These are phyloP conservation scores for Venturiaceae sp. DNA, from an alignment of 2,329 filamentous ascomycete species.

Conservation along the genomic window DNA sequence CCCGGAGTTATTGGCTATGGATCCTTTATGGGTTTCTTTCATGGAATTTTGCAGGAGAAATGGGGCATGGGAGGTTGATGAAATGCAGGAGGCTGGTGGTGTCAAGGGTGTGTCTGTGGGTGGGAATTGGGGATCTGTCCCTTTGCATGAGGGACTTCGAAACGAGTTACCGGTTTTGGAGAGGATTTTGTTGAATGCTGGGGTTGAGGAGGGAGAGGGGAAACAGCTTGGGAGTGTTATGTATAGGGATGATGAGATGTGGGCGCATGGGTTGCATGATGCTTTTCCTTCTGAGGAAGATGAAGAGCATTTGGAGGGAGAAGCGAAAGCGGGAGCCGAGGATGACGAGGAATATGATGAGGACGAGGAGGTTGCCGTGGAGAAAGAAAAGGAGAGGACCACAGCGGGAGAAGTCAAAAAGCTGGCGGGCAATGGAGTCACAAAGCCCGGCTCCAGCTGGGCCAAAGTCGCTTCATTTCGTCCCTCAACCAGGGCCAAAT, in stretches of 20 bases:
- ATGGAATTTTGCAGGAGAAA: constrained; percentile 29
- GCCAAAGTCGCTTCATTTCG: no score
- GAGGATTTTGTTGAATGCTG: neutral
- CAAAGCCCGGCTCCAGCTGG: no score
- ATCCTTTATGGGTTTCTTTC: constrained; percentile 27
- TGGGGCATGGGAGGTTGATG: constrained; percentile 19
- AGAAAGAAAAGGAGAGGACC: no score
- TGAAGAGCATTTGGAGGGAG: neutral
- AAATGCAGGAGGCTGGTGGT: neutral
- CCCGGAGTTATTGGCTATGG: constrained; percentile 24
- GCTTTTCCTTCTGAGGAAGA: neutral
- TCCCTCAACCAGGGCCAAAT: no score
- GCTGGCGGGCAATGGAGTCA: no score
- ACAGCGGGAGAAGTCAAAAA: no score
- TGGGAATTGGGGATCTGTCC: neutral
- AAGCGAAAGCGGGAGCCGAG: neutral
- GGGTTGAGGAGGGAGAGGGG: neutral
- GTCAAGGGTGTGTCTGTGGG: no score
- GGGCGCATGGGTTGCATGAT: neutral
- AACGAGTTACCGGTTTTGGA: neutral
- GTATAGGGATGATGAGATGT: constrained; percentile 1
- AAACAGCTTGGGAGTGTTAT: neutral
- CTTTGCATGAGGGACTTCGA: neutral
- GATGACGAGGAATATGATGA: neutral
- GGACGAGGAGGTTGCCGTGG: neutral